Percentiles rank a stretch among this genome's conserved stretches.
Conservation (phyloP, 2,329 filamentous ascomycete genomes). For the Penicillium fuscoglaucum region DNA sequence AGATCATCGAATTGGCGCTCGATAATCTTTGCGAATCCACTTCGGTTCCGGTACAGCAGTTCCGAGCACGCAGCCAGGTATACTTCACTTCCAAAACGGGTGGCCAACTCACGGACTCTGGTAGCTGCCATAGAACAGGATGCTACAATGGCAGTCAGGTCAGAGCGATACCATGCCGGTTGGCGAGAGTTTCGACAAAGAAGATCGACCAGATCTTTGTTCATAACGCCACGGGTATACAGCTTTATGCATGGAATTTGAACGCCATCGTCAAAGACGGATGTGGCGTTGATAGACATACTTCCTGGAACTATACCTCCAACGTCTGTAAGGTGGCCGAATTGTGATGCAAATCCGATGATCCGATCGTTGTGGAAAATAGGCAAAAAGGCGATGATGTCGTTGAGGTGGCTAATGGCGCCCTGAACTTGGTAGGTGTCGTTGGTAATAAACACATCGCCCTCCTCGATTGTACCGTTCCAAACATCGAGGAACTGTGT, state of each 20-base stretch:
- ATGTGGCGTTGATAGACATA: conserved; percentile 52
- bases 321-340: conserved; percentile 51
- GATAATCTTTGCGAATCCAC: conserved; percentile 49
- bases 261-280: conserved; percentile 52
- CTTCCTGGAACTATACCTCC: conserved; percentile 52
- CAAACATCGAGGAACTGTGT: conserved; percentile 49
- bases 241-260: conserved; percentile 54
- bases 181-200: conserved; percentile 52
- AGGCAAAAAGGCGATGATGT: conserved; percentile 52
- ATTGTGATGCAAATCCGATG: conserved; percentile 53
- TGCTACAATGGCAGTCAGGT: conserved; percentile 50
- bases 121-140: conserved; percentile 49
- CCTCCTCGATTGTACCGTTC: conserved; percentile 51
- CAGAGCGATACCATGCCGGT: conserved; percentile 52
- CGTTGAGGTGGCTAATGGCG: conserved; percentile 53
- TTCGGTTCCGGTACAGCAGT: conserved; percentile 47
- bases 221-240: conserved; percentile 47
- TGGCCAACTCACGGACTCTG: conserved; percentile 48
- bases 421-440: conserved; percentile 53
- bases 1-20: conserved; percentile 48
- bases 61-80: conserved; percentile 50
- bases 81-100: conserved; percentile 47
- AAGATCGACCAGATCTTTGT: conserved; percentile 46
- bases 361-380: conserved; percentile 49
- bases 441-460: conserved; percentile 54